phyloP scores from a whole-genome alignment of 2,329 filamentous ascomycete species.

The Rachicladosporium sp. region DNA sequence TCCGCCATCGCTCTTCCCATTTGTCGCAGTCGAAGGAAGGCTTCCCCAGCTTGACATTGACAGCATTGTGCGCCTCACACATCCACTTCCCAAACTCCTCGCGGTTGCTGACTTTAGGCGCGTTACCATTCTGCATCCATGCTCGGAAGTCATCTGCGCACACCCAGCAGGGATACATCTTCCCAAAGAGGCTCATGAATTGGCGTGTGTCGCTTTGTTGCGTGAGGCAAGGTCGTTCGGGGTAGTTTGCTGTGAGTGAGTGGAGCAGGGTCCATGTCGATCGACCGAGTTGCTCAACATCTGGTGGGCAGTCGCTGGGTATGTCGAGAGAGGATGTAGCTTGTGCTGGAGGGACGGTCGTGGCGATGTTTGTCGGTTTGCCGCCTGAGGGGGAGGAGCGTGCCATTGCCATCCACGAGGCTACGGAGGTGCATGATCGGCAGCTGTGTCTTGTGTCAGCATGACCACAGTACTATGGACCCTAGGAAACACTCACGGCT shows the following conservation, averaged over 20 bases:
- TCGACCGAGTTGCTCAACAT: slow-evolving; percentile 77
- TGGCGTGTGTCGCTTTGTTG: slow-evolving; percentile 65
- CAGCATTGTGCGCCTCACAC: slow-evolving; percentile 76
- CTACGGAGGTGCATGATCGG: slow-evolving; percentile 54
- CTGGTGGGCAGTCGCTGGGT: slow-evolving; percentile 67
- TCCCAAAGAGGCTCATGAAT: slow-evolving; percentile 72
- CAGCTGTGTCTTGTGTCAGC: slow-evolving; percentile 41
- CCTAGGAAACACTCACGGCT: too few relatives aligned
- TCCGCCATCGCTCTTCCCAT: slow-evolving; percentile 93
- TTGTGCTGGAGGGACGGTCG: slow-evolving; percentile 25
- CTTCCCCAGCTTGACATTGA: slow-evolving; percentile 86
- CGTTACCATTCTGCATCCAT: slow-evolving; percentile 62
- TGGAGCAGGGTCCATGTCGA: slow-evolving; percentile 90
- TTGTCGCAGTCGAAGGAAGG: slow-evolving; percentile 72
- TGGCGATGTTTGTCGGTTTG: slow-evolving; percentile 11
- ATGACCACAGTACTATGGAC: too few relatives aligned
- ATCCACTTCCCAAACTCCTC: slow-evolving; percentile 71
- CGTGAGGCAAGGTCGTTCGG: slow-evolving; percentile 49
- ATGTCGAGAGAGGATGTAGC: slow-evolving; percentile 19
- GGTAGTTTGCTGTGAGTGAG: slow-evolving; percentile 80
- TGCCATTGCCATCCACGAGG: slow-evolving; percentile 48
- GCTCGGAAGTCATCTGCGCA: slow-evolving; percentile 83
- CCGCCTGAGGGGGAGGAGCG: slow-evolving; percentile 31
- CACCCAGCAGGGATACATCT: slow-evolving; percentile 88
- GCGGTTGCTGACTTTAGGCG: slow-evolving; percentile 45